Evolutionary conservation across 2,329 filamentous ascomycete genomes (phyloP).

Genomic region (Xylaria digitata): DNA sequence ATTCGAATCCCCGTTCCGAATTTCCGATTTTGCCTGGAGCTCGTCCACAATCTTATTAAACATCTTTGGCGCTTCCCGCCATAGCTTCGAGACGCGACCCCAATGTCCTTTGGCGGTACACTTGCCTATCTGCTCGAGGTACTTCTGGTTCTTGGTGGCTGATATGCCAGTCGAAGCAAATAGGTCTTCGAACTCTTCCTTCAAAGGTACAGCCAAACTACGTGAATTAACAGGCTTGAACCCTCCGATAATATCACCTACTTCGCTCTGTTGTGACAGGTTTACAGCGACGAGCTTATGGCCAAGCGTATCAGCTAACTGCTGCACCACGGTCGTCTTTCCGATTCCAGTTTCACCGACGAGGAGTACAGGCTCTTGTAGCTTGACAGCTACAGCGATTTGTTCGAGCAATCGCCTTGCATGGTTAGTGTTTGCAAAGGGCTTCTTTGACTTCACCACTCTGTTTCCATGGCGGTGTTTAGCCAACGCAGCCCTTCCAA

Average conservation of each 20-base stretch:
- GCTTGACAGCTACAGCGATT: constrained; percentile 82
- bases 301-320: constrained; percentile 84
- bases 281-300: constrained; percentile 94
- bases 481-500: constrained; percentile 74
- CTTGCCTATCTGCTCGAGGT: constrained; percentile 83
- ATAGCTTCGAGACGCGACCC: constrained; percentile 85
- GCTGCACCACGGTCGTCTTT: constrained; percentile 96
- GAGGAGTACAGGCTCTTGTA: constrained; percentile 88
- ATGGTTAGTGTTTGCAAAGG: constrained; percentile 90
- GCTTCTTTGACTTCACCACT: constrained; percentile 65
- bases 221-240: constrained; percentile 96
- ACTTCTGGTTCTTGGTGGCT: constrained; percentile 85
- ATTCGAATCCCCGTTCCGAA: constrained; percentile 53
- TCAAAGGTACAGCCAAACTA: constrained; percentile 86
- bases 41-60: constrained; percentile 76
- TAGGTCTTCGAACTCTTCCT: constrained; percentile 92
- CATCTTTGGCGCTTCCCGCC: constrained; percentile 90
- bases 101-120: constrained; percentile 85
- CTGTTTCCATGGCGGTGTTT: constrained; percentile 66
- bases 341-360: constrained; percentile 99
- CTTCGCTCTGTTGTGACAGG: constrained; percentile 96
- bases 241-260: constrained; percentile 92
- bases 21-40: constrained; percentile 58
- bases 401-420: constrained; percentile 88
- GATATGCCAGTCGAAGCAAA: constrained; percentile 89